phyloP scores from a whole-genome alignment of 2,329 filamentous ascomycete species.

The Grosmannia huntii region DNA sequence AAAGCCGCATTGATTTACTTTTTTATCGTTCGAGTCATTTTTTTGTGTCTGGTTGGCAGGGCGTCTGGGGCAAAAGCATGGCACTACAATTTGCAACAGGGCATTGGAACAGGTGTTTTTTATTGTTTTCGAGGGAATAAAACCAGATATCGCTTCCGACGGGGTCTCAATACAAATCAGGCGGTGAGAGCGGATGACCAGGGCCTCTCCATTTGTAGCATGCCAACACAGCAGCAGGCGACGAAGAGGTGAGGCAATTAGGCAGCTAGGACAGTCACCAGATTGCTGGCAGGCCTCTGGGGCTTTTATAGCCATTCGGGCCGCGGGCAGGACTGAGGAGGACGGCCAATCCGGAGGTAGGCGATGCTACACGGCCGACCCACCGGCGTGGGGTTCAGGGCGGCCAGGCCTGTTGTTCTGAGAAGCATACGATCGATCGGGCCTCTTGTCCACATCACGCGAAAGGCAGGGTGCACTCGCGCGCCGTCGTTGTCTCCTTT shows the following conservation, averaged over 20 bases:
- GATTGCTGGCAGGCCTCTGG: neutral
- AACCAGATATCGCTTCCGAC: neutral
- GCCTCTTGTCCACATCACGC: neutral
- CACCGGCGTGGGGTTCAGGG: neutral
- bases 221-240: neutral
- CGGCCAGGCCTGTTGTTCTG: neutral
- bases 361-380: neutral
- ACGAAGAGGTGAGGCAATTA: neutral
- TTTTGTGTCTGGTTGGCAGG: neutral
- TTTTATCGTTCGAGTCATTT: neutral
- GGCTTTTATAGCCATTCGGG: neutral
- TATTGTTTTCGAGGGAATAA: slow-evolving; percentile 2
- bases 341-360: neutral
- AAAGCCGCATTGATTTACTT: neutral
- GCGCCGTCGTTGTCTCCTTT: neutral
- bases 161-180: neutral
- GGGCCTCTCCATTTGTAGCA: neutral
- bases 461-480: neutral
- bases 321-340: neutral
- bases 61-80: neutral
- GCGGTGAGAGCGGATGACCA: neutral
- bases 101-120: neutral
- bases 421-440: neutral
- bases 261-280: neutral
- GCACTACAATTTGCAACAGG: neutral